phyloP scores from a whole-genome alignment of 1,139 yeast genomes.

The Sugiyamaella pinicola region DNA sequence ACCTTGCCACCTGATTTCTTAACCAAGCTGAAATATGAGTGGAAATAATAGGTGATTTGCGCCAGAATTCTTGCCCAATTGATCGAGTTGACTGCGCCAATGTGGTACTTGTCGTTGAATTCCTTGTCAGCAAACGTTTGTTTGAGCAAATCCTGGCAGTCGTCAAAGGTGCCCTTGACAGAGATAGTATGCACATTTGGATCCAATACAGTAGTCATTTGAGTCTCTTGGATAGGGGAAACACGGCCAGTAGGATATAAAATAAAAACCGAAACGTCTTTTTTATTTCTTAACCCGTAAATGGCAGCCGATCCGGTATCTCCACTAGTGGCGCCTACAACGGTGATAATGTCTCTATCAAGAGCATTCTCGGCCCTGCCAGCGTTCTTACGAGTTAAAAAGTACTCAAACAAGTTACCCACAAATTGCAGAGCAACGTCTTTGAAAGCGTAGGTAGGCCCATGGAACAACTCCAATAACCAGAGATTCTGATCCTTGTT shows the following conservation, averaged over 20 bases:
- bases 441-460: conserved; percentile 98
- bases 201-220: conserved; percentile 98
- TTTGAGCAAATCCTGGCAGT: conserved; percentile 96
- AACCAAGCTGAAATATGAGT: conserved; percentile 78
- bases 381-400: conserved; percentile 74
- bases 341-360: conserved; percentile 80
- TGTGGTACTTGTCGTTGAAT: conserved; percentile 85
- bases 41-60: conserved; percentile 94
- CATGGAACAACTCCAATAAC: conserved; percentile 91
- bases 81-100: conserved; percentile 97
- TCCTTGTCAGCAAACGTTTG: conserved; percentile 86
- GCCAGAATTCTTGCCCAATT: conserved; percentile 99
- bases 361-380: conserved; percentile 55
- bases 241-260: conserved; percentile 96
- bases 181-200: conserved; percentile 91
- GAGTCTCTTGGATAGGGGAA: conserved; percentile 96
- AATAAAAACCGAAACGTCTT: conserved; percentile 94
- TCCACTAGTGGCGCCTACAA: conserved; percentile 98
- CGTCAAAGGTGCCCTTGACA: conserved; percentile 95
- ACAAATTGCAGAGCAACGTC: conserved; percentile 98
- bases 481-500: conserved; percentile 62
- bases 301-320: conserved; percentile 99
- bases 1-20: conserved; percentile 45
- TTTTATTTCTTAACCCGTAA: conserved; percentile 93
- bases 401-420: conserved; percentile 93